Base-by-base conservation (phyloP, 2,329 filamentous ascomycete genomes). In the Arthrocladium fulminans region DNA sequence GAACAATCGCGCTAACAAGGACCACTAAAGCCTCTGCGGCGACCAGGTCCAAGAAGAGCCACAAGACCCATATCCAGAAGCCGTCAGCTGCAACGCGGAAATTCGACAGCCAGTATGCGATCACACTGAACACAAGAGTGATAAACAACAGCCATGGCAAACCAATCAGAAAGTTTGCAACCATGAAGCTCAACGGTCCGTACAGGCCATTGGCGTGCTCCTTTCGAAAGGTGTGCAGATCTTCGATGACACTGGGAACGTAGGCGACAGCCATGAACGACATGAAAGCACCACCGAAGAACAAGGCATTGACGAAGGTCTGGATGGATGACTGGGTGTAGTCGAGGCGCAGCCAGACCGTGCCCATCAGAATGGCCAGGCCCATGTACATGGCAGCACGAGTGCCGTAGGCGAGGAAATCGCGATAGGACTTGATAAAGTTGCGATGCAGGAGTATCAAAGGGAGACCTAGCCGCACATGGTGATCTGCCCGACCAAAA, bases 201-300 rank as follows among this genome's bases (percentile, higher is more conserved):
- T 89, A 89, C 0, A 94, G 73, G 0, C 88, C 88, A 62, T 94
- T 94, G 30, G 79, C 80, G 40, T 84, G 80, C 60, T 94, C 88
- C 64, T 90, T 88, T 57, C 79, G 70, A 63, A 81, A 89, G 0
- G 79, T 80, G 4, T 77, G 70, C 20, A 81, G 76, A 63, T 94
- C 86, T 61, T 94, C 88, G 35, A 94, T 76, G 64, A 83, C 92
- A 0, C 85, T 78, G 0, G 88, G 88, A 2, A 92, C 84, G 63
- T 94, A 94, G 0, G 88, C 88, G 1, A 94, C 81, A 0, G 83
- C 82, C 83, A 87, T 86, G 67, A 87, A 86, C 34, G 79, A 83
- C 79, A 86, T 85, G 65, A 87, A 86, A 1, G 83, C 83, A 0
- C 75, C 79, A 13, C 83, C 80, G 58, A 84, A 86, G 72, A 84